Evolutionary conservation across 768 basidiomycete species (phyloP), one percentile per base, ranked within the genome.

Genomic region (Cystobasidium onofrii): DNA sequence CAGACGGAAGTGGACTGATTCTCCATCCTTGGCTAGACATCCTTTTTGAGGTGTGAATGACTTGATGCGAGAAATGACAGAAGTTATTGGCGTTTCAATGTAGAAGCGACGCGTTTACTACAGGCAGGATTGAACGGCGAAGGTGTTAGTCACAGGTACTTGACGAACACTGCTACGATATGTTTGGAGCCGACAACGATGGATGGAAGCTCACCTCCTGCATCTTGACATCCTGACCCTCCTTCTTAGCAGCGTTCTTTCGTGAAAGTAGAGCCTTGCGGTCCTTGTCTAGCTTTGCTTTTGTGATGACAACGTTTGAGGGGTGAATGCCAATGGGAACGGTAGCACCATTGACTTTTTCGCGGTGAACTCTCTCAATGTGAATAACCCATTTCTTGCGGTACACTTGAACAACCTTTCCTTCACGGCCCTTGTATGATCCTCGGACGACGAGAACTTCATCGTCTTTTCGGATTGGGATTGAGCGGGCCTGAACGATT

Each of bases 401-500:
- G 75, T 77, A 78, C 34, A 76, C 73, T 80, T 84, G 83, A 74
- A 91, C 91, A 76, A 99, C 88, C 85, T 97, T 97, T 80, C 95
- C 95, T 86, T 99, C 95, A 81, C 93, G 88, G 64, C 96, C 95
- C 86, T 96, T 96, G 87, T 96, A 93, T 83, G 95, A 94, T 72
- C 95, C 95, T 77, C 95, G 87, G 75, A 97, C 91, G 79, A 99
- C 92, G 81, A 89, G 85, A 25, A 63, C 64, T 84, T 98, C 95
- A 82, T 99, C 95, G 79, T 97, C 95, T 83, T 97, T 97, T 81
- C 96, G 90, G 80, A 98, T 87, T 71, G 96, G 92, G 75, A 97
- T 84, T 73, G 94, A 91, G 77, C 93, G 93, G 78, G 88, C 84
- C 92, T 95, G n/a, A 33, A 13, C 64, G 64, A 15, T 27, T 25